These are phyloP conservation scores for Hyaloscypha bicolor DNA, from an alignment of 495 filamentous ascomycete species.

Conservation along the genomic window DNA sequence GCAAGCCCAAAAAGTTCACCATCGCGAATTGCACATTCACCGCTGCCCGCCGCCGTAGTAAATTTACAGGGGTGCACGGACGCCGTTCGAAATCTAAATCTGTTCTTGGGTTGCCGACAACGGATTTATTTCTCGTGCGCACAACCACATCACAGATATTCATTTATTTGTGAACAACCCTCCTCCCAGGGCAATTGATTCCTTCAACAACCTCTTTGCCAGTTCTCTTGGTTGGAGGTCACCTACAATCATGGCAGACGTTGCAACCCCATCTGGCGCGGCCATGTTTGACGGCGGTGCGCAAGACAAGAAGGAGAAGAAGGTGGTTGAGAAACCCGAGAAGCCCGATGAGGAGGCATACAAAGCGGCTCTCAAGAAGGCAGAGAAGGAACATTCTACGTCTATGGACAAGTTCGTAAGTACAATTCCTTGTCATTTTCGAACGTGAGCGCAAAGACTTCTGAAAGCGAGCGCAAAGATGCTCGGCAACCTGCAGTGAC, in stretches of 20 bases:
- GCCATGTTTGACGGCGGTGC: conserved; percentile 23
- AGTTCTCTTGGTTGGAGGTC: neutral
- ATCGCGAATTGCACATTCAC: neutral
- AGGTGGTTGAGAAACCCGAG: conserved; percentile 55
- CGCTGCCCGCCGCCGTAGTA: neutral
- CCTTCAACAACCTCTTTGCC: neutral
- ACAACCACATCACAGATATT: conserved; percentile 24
- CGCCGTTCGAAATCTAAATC: neutral
- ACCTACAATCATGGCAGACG: conserved; percentile 29
- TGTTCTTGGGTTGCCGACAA: neutral
- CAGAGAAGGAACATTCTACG: conserved; percentile 79
- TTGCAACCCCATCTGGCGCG: conserved; percentile 31
- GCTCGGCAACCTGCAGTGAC: conserved; percentile 9
- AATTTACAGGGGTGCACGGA: neutral
- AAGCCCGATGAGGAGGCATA: conserved; percentile 72
- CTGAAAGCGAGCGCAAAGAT: neutral
- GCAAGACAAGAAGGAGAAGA: conserved; percentile 39
- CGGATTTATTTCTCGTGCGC: neutral
- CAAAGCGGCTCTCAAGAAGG: conserved; percentile 70
- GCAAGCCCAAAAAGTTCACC: conserved; percentile 5
- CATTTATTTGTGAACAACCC: conserved; percentile 13
- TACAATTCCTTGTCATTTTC: conserved; percentile 22
- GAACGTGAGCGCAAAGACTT: neutral
- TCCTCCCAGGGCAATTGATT: conserved; percentile 9
- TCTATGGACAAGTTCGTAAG: conserved; percentile 77